Percentiles rank a stretch among this genome's conserved stretches.
Conservation (phyloP, 2,329 filamentous ascomycete genomes). For the Botrytis deweyae region DNA sequence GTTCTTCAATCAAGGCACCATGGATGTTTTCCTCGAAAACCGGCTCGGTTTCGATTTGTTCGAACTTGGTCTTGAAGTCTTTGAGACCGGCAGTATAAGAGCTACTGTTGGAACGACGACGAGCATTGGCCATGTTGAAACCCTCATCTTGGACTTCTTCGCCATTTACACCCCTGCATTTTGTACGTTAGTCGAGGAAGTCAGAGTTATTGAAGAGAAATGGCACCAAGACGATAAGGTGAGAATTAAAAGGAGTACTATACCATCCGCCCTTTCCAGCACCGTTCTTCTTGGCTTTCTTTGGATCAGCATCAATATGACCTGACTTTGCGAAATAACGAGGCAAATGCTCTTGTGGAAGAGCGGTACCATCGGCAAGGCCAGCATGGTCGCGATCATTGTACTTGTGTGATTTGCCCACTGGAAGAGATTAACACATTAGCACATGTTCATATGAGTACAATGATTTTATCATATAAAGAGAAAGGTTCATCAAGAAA, state of each 20-base stretch:
- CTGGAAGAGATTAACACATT: slow-evolving; percentile 47
- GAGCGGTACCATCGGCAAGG: slow-evolving; percentile 70
- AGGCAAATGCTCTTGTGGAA: slow-evolving; percentile 69
- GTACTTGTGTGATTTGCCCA: slow-evolving; percentile 97
- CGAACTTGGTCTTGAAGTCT: slow-evolving; percentile 96
- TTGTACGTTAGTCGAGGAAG: slow-evolving; percentile 26
- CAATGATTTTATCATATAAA: slow-evolving; percentile 9
- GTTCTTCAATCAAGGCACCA: slow-evolving; percentile 49
- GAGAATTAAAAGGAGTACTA: slow-evolving; percentile 38
- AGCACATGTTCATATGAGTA: slow-evolving; percentile 23
- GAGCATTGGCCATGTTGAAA: slow-evolving; percentile 81
- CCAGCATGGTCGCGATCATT: slow-evolving; percentile 87
- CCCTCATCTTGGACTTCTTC: slow-evolving; percentile 81
- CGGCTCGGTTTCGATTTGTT: slow-evolving; percentile 82
- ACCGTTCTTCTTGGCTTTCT: slow-evolving; percentile 96
- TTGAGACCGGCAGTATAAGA: slow-evolving; percentile 66
- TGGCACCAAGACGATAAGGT: not conserved
- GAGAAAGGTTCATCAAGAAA: slow-evolving; percentile 5
- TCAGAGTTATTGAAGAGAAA: slow-evolving; percentile 12
- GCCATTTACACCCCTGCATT: slow-evolving; percentile 72
- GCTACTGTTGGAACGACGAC: slow-evolving; percentile 91
- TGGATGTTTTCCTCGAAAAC: slow-evolving; percentile 88
- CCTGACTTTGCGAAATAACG: slow-evolving; percentile 92
- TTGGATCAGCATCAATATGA: slow-evolving; percentile 76
- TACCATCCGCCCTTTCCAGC: slow-evolving; percentile 94